Percentiles rank a stretch among this genome's conserved stretches.
Conservation (phyloP, 352 stramenopile species). For the Phytophthora constricta region DNA sequence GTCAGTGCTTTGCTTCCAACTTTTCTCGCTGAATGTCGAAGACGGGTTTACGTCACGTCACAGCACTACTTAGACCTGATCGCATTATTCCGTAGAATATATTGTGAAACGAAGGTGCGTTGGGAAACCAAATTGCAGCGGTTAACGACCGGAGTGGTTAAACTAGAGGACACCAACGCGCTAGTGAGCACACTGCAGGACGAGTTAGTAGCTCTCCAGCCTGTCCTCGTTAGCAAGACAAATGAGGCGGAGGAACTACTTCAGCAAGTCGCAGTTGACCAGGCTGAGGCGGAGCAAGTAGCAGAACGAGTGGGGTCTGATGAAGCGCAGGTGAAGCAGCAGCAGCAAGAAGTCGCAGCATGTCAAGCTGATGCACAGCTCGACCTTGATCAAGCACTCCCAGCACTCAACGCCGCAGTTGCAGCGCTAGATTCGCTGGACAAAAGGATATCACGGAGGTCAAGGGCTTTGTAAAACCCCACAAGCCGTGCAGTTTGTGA, state of each 20-base stretch:
- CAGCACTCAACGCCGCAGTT: conserved; percentile 77
- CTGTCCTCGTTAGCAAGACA: conserved; percentile 65
- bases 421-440: conserved; percentile 81
- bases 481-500: conserved; percentile 83
- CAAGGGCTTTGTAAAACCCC: conserved; percentile 87
- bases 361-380: conserved; percentile 78
- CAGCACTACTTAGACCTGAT: conserved; percentile 93
- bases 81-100: conserved; percentile 81
- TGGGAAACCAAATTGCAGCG: conserved; percentile 61
- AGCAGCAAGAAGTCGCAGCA: conserved; percentile 62
- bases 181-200: conserved; percentile 67
- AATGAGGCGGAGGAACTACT: conserved; percentile 71
- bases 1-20: conserved; percentile 21
- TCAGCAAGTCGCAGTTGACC: conserved; percentile 64
- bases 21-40: conserved; percentile 46
- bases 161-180: conserved; percentile 76
- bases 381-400: conserved; percentile 76
- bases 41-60: conserved; percentile 73
- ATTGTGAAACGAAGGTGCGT: conserved; percentile 53
- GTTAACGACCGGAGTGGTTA: conserved; percentile 68
- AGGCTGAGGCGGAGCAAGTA: conserved; percentile 55
- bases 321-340: conserved; percentile 68
- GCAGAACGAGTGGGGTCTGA: conserved; percentile 61
- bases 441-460: conserved; percentile 91
- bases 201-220: conserved; percentile 88